phyloP scores from a whole-genome alignment of 1,284 basidiomycete species.

The Sanguinoderma infundibulare region DNA sequence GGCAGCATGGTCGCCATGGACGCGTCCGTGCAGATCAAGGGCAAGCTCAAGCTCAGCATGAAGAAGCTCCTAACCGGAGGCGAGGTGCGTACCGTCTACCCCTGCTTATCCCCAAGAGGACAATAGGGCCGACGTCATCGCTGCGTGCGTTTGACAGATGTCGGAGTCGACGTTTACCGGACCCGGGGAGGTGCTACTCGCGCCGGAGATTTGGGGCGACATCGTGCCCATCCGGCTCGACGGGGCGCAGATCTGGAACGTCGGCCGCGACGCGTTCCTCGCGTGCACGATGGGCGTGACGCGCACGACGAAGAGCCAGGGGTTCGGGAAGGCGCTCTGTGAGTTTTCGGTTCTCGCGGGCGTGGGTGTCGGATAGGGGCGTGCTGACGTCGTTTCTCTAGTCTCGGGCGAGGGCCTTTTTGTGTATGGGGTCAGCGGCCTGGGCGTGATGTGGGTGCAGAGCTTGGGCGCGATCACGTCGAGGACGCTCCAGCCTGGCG shows the following conservation, averaged over 20 bases:
- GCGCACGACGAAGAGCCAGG: conserved; percentile 33
- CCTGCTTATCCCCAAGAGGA: no score
- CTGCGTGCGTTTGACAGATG: conserved; percentile 25
- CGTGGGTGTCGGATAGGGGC: background rate
- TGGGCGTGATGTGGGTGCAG: conserved; percentile 37
- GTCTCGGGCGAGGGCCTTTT: conserved; percentile 41
- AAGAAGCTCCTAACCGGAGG: conserved; percentile 36
- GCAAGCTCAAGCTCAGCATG: conserved; percentile 37
- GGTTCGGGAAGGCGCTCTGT: conserved; percentile 38
- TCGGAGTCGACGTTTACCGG: conserved; percentile 35
- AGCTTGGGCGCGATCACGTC: conserved; percentile 38
- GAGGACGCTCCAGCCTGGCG: conserved; percentile 33
- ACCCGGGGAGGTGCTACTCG: conserved; percentile 38
- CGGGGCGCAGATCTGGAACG: conserved; percentile 32
- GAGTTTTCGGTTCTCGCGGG: conserved; percentile 20
- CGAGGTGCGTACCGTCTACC: conserved; percentile 29
- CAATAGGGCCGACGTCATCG: no score
- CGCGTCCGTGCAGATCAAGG: conserved; percentile 35
- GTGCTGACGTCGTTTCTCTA: conserved; percentile 11
- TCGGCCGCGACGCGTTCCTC: conserved; percentile 39
- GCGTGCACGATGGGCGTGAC: conserved; percentile 33
- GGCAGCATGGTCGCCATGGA: conserved; percentile 42
- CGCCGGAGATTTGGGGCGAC: conserved; percentile 41
- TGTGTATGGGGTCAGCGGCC: conserved; percentile 31
- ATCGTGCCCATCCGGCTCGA: conserved; percentile 37